Conservation (phyloP, 2,329 filamentous ascomycete genomes). For the Aspergillus unguis region DNA sequence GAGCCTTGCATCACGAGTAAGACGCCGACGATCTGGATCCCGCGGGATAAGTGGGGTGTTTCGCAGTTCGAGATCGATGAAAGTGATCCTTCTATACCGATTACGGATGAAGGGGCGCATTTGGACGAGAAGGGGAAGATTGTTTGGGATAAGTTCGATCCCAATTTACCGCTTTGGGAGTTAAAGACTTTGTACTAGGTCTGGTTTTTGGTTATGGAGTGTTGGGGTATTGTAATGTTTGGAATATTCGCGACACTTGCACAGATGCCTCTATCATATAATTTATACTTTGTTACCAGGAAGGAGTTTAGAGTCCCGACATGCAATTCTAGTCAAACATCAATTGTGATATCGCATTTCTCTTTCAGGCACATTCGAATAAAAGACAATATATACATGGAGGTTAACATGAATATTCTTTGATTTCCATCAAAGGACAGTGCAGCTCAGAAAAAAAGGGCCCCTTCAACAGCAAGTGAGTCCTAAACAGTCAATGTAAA, state of each 20-base stretch:
- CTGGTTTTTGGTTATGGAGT: not conserved
- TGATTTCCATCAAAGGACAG: not conserved
- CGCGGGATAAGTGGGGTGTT: constrained; percentile 69
- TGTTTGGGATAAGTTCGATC: constrained; percentile 57
- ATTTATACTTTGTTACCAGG: too few species aligned
- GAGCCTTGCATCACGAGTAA: constrained; percentile 65
- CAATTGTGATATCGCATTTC: too few species aligned
- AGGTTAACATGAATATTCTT: not conserved
- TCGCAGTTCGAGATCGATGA: constrained; percentile 73
- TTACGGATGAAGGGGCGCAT: constrained; percentile 72
- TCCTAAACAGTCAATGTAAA: constrained; percentile 46
- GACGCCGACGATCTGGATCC: constrained; percentile 74
- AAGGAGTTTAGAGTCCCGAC: too few species aligned
- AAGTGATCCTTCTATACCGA: constrained; percentile 66
- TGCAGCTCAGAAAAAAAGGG: too few species aligned
- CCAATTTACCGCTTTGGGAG: constrained; percentile 55
- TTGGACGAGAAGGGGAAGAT: constrained; percentile 68
- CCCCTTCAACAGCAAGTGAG: not conserved
- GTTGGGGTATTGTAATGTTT: not conserved
- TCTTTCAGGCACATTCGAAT: too few species aligned
- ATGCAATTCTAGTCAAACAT: too few species aligned
- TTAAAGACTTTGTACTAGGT: constrained; percentile 50
- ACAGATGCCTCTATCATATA: too few species aligned
- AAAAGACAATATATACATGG: not conserved
- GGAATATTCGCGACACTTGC: too few species aligned